Conservation (phyloP, 1,284 basidiomycete species). For the Heterobasidion parviporum region DNA sequence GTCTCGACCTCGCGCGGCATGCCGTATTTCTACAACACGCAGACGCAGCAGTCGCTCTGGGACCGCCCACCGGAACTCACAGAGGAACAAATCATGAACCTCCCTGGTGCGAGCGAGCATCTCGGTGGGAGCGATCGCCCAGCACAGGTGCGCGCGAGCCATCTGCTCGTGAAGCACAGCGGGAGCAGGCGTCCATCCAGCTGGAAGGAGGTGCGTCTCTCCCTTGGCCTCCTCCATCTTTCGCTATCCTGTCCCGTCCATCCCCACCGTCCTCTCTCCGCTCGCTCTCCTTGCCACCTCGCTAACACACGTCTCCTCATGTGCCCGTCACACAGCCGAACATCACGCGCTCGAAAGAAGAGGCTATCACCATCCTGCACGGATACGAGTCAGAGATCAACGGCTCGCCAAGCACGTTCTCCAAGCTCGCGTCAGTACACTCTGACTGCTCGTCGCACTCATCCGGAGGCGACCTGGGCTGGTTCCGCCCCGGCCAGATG, state of each 20-base stretch:
- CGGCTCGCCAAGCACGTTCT: conserved; percentile 60
- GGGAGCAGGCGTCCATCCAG: conserved; percentile 83
- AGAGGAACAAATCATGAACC: conserved; percentile 47
- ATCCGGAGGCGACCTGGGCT: conserved; percentile 79
- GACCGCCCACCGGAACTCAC: conserved; percentile 66
- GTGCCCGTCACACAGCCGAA: conserved; percentile 37
- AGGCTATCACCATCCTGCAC: conserved; percentile 76
- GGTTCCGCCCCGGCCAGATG: conserved; percentile 88
- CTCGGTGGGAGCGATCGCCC: conserved; percentile 22
- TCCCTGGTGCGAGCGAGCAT: conserved; percentile 62
- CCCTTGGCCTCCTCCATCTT: neutral
- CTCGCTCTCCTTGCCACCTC: neutral
- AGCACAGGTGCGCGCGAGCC: conserved; percentile 83
- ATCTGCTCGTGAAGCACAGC: conserved; percentile 90
- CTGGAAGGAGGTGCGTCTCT: conserved; percentile 81
- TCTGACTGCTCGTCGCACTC: conserved; percentile 87
- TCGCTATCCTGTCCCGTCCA: neutral
- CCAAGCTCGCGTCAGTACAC: conserved; percentile 62
- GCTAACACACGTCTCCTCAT: too few relatives aligned
- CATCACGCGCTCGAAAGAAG: conserved; percentile 87
- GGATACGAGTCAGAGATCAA: conserved; percentile 56
- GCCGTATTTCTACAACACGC: conserved; percentile 86
- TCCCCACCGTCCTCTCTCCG: neutral
- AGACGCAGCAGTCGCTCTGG: conserved; percentile 76
- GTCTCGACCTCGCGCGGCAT: conserved; percentile 74